These are phyloP conservation scores for Sphaerulina musiva DNA, from an alignment of 2,329 filamentous ascomycete species.

Conservation along the genomic window DNA sequence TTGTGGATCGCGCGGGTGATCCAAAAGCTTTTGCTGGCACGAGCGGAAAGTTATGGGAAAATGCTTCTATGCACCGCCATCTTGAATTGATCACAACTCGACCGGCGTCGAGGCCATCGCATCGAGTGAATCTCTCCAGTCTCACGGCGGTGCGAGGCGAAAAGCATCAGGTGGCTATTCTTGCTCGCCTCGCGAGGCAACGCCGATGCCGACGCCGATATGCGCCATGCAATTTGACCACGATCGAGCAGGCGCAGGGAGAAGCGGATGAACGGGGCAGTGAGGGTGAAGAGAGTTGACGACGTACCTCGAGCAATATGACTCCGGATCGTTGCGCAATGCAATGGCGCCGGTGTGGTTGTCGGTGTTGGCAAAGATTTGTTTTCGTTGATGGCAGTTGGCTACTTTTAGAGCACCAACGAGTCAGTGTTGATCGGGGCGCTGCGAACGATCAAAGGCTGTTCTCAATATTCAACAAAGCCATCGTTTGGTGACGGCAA, in stretches of 20 bases:
- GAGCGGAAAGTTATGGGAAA: not conserved
- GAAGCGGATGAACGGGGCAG: not conserved
- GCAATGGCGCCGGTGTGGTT: not conserved
- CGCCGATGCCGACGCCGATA: not conserved
- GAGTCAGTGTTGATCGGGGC: not conserved
- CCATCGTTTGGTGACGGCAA: constrained; percentile 3
- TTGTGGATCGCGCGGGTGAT: not conserved
- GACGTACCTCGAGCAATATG: not conserved
- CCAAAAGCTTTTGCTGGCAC: not conserved
- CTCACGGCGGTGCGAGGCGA: not conserved
- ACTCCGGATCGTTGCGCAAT: not conserved
- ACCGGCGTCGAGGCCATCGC: not conserved
- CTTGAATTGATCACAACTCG: not conserved
- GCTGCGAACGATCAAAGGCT: constrained; percentile 4
- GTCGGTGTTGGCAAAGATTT: constrained; percentile 3
- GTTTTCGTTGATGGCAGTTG: constrained; percentile 2
- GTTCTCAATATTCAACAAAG: not conserved
- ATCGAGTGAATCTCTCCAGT: not conserved
- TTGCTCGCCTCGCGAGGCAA: not conserved
- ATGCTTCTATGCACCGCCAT: not conserved
- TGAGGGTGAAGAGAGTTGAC: not conserved
- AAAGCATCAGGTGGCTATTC: not conserved
- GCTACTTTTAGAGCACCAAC: not conserved
- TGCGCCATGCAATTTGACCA: not conserved
- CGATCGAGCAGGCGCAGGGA: not conserved